Percentiles rank a stretch among this genome's conserved stretches.
Evolutionary conservation across 345 rosid species (phyloP).

Genomic region (Balakata baccata): DNA sequence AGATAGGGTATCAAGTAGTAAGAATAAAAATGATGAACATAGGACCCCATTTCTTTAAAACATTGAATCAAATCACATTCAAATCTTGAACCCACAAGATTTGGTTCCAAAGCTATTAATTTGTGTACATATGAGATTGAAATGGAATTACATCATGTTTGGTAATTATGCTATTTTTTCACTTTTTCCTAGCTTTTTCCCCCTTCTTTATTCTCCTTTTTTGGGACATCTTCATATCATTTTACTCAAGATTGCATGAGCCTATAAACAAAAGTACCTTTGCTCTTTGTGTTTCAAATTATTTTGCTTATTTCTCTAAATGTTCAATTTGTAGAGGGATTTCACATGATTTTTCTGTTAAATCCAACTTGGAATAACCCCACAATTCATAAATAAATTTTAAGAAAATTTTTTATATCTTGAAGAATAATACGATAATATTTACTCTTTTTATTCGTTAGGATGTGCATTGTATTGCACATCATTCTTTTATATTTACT

Average conservation of each 20-base stretch:
- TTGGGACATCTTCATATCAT: not conserved
- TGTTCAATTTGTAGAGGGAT: too few relatives aligned
- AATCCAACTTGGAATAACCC: too few relatives aligned
- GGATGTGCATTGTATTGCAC: too few relatives aligned
- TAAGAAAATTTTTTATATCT: too few relatives aligned
- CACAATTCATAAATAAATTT: too few relatives aligned
- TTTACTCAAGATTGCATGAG: not conserved
- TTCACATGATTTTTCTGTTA: too few relatives aligned
- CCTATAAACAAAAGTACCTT: not conserved
- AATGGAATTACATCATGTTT: not conserved
- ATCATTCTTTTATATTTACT: too few relatives aligned
- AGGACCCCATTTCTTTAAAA: not conserved
- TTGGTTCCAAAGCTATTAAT: constrained; percentile 1
- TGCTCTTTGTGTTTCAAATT: not conserved
- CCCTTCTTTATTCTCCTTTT: not conserved
- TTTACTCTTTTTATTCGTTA: too few relatives aligned
- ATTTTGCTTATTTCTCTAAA: not conserved
- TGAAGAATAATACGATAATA: too few relatives aligned
- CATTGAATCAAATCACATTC: not conserved
- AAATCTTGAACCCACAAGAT: constrained; percentile 7
- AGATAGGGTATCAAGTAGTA: not conserved
- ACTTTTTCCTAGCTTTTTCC: not conserved
- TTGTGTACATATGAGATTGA: not conserved
- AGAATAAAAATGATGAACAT: not conserved
- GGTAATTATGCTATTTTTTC: not conserved